These are phyloP conservation scores for Lanmaoa pseudosensibilis DNA, from an alignment of 768 basidiomycete genomes.

Conservation along the genomic window DNA sequence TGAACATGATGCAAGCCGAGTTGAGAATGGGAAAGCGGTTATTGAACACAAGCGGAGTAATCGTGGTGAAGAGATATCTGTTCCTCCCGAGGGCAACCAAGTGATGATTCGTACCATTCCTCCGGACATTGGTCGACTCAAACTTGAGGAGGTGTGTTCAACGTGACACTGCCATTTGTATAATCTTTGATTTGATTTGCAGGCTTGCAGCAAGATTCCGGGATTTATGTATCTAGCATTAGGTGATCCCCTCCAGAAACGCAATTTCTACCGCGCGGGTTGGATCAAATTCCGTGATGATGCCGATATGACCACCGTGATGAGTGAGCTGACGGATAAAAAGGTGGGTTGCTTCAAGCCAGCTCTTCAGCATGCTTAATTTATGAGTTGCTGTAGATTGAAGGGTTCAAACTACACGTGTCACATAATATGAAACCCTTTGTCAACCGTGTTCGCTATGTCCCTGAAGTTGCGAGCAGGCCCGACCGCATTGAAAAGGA, in stretches of 20 bases:
- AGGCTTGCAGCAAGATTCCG: constrained; percentile 76
- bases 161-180: neutral
- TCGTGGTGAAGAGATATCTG: constrained; percentile 71
- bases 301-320: constrained; percentile 73
- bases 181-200: constrained; percentile 7
- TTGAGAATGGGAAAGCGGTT: constrained; percentile 58
- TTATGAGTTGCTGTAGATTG: constrained; percentile 57
- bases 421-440: constrained; percentile 78
- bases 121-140: constrained; percentile 85
- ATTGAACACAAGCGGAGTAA: constrained; percentile 48
- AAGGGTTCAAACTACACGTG: constrained; percentile 92
- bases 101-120: constrained; percentile 96
- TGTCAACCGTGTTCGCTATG: constrained; percentile 71
- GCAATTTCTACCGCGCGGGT: constrained; percentile 91
- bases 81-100: constrained; percentile 77
- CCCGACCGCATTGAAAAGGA: constrained; percentile 83
- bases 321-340: constrained; percentile 75
- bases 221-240: constrained; percentile 89
- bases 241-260: constrained; percentile 89
- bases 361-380: constrained; percentile 3
- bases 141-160: constrained; percentile 78
- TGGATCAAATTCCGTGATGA: constrained; percentile 89
- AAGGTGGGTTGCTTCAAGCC: constrained; percentile 54
- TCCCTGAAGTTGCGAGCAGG: constrained; percentile 79
- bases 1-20: constrained; percentile 56